These are phyloP conservation scores for Globisporangium spiculum DNA, from an alignment of 352 stramenopile genomes.

Conservation along the genomic window DNA sequence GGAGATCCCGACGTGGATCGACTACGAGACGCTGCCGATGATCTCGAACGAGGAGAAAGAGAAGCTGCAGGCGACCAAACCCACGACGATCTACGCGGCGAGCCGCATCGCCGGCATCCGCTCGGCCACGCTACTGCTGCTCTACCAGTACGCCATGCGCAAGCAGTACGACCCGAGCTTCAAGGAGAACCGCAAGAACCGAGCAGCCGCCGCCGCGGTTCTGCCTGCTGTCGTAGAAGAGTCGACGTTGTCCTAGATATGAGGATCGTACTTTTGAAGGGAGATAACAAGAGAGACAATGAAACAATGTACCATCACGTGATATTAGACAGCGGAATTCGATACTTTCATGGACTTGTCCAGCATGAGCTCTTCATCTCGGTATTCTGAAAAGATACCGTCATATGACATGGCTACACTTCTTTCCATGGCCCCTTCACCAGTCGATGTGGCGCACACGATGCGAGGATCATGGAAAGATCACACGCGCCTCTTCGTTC, in stretches of 20 bases:
- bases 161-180: slow-evolving; percentile 25
- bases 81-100: slow-evolving; percentile 93
- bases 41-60: slow-evolving; percentile 96
- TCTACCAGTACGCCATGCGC: slow-evolving; percentile 74
- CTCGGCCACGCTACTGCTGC: slow-evolving; percentile 68
- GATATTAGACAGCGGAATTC: not conserved
- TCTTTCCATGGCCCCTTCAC: not conserved
- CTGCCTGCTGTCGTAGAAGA: not conserved
- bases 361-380: not conserved
- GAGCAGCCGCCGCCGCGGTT: slow-evolving; percentile 9
- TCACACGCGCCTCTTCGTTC: slow-evolving; percentile 9
- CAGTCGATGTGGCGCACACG: slow-evolving; percentile 5
- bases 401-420: not conserved
- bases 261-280: not conserved
- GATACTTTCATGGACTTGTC: not conserved
- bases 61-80: slow-evolving; percentile 85
- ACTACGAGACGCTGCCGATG: slow-evolving; percentile 92
- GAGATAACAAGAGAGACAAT: not conserved
- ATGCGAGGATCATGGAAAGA: slow-evolving; percentile 3
- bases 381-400: not conserved
- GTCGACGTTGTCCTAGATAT: not conserved
- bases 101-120: slow-evolving; percentile 92
- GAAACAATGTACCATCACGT: slow-evolving; percentile 5
- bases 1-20: slow-evolving; percentile 91
- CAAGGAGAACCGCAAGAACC: slow-evolving; percentile 25